phyloP scores from a whole-genome alignment of 805 yeast genomes.

The Naumovozyma baii region DNA sequence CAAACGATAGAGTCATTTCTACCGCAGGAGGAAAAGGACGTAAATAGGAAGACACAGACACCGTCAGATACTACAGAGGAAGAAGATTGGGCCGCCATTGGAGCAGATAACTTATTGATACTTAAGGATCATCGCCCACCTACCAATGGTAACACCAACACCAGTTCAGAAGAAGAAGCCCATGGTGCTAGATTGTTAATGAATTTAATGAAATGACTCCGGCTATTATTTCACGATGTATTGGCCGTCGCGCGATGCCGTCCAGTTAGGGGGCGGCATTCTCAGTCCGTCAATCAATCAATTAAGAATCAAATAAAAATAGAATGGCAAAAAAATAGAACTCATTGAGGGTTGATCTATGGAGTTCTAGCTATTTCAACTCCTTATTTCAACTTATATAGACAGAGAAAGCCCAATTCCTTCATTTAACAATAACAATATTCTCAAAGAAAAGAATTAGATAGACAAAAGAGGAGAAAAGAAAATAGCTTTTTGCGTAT shows the following conservation, averaged over 20 bases:
- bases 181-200: conserved; percentile 8
- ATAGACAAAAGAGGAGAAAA: too few species aligned
- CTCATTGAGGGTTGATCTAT: too few species aligned
- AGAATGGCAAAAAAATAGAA: too few species aligned
- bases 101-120: conserved; percentile 41
- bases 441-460: too few species aligned
- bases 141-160: conserved; percentile 36
- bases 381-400: too few species aligned
- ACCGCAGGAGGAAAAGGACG: background rate
- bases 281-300: too few species aligned
- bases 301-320: too few species aligned
- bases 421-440: conserved; percentile 27
- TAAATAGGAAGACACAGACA: conserved; percentile 1
- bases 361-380: too few species aligned
- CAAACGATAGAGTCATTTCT: background rate
- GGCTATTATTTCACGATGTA: background rate
- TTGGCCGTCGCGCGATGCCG: too few species aligned
- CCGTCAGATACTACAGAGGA: conserved; percentile 62
- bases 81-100: conserved; percentile 92
- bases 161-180: conserved; percentile 9
- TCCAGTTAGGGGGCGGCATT: background rate
- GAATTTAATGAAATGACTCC: conserved; percentile 1
- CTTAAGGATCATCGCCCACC: conserved; percentile 5
- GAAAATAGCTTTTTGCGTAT: background rate
- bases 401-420: too few species aligned